phyloP scores from a whole-genome alignment of 345 rosid genomes.

The Aquilaria malaccensis region DNA sequence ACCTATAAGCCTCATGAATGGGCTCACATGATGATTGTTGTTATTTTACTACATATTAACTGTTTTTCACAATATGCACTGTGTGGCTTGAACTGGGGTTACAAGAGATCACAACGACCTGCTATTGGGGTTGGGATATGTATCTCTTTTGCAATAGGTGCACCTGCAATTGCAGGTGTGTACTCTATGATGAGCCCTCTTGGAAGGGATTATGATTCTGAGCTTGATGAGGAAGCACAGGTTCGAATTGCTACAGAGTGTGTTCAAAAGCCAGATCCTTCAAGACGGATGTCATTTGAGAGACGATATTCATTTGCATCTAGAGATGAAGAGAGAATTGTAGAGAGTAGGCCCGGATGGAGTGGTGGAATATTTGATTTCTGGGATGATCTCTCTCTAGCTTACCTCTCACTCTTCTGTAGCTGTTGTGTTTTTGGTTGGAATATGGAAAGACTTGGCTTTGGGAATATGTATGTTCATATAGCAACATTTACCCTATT shows the following conservation, averaged over 20 bases:
- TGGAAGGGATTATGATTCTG: conserved; percentile 66
- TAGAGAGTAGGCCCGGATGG: conserved; percentile 61
- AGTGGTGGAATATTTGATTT: conserved; percentile 83
- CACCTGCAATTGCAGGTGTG: conserved; percentile 79
- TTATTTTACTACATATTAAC: conserved; percentile 69
- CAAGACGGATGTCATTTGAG: conserved; percentile 28
- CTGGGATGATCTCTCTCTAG: conserved; percentile 82
- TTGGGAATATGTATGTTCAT: conserved; percentile 96
- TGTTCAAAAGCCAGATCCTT: conserved; percentile 19
- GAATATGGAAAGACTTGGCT: conserved; percentile 96
- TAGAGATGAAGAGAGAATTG: conserved; percentile 26
- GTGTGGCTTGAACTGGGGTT: conserved; percentile 83
- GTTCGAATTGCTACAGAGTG: conserved; percentile 21
- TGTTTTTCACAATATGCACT: conserved; percentile 97
- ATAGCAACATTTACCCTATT: conserved; percentile 81
- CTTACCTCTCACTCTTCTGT: conserved; percentile 80
- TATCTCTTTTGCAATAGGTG: conserved; percentile 74
- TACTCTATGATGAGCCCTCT: conserved; percentile 78
- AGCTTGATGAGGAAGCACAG: conserved; percentile 66
- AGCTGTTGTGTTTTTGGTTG: conserved; percentile 88
- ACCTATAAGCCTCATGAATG: conserved; percentile 86
- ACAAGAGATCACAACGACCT: conserved; percentile 73
- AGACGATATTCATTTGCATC: conserved; percentile 69
- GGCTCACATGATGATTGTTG: conserved; percentile 84
- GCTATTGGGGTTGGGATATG: conserved; percentile 83